Evolutionary conservation across 2,329 filamentous ascomycete genomes (phyloP), one percentile per base, ranked within the genome.

Genomic region (Fusarium pilosicola): DNA sequence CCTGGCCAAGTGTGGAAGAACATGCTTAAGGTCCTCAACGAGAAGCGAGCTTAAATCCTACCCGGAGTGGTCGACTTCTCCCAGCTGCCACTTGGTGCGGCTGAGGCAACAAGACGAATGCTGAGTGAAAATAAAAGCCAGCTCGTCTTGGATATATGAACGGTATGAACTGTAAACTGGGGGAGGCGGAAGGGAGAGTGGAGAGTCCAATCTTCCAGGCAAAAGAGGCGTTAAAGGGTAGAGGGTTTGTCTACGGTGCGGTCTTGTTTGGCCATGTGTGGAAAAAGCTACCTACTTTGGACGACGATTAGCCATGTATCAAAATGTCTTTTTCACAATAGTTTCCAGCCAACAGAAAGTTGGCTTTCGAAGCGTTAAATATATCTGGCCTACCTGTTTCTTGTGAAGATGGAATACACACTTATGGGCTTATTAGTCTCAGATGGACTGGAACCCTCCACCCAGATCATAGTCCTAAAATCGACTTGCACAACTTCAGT

Each of bases 1-100:
- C 96, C 96, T 26, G 94, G 94, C 54, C 92, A 95, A 84, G 96
- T 99, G 71, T 99, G 96, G 96, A 95, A 94, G 88, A 94, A 92
- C 83, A 87, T 99, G 83, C 87, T 98, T 73, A 90, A 91, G 79
- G 92, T 98, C 79, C 96, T 99, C 81, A 88, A 90, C 78, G 85
- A 85, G 78, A 87, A 85, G 80, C 76, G 72, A 57, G 61, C 61
- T 26, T 80, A 82, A 44, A 64, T 78, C 80, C 68, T 74, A 13
- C 24, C 41, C 30, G 78, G 82, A 57, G 34, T 26, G 56, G 36
- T 45, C 49, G 63, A 26, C 51, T 42, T 34, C 32, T 36, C 28
- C 57, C 41, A 38, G 32, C 39, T 51, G 49, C 67, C 81, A 28
- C 41, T 57, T 88, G 73, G 79, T 83, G 76, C 38, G 65, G 52